These are phyloP conservation scores for Trichoderma sp. DNA, from an alignment of 2,329 filamentous ascomycete species.

Conservation along the genomic window DNA sequence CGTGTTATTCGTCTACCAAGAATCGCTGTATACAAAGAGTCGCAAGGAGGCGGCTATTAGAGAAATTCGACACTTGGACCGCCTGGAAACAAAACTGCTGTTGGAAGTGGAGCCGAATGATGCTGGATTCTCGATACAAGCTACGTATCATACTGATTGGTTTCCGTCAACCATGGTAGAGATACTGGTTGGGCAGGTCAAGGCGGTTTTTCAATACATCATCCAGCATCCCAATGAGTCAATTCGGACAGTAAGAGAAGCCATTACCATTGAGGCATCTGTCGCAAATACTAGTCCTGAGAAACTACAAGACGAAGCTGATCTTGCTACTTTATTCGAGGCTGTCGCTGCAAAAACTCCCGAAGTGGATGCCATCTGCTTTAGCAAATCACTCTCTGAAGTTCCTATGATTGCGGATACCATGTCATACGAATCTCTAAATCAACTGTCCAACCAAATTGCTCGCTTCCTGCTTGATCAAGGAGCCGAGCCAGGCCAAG, in stretches of 20 bases:
- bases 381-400: conserved; percentile 45
- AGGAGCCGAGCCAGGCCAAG: conserved; percentile 49
- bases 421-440: conserved; percentile 65
- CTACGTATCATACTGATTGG: conserved; percentile 47
- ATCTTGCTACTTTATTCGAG: conserved; percentile 56
- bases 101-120: conserved; percentile 69
- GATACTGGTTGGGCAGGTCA: conserved; percentile 60
- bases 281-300: conserved; percentile 45
- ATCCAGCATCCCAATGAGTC: conserved; percentile 27
- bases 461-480: conserved; percentile 51
- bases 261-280: conserved; percentile 43
- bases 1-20: conserved; percentile 79
- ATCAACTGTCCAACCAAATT: conserved; percentile 61
- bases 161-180: conserved; percentile 57
- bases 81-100: conserved; percentile 72
- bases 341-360: conserved; percentile 48
- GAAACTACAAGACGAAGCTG: conserved; percentile 36
- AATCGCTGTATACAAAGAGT: conserved; percentile 54
- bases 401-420: conserved; percentile 34
- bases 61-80: conserved; percentile 63
- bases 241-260: conserved; percentile 20
- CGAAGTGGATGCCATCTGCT: conserved; percentile 60
- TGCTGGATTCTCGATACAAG: conserved; percentile 41
- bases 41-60: conserved; percentile 39
- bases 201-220: conserved; percentile 43